A percentile compares a stretch with the other conserved stretches of the same genome.
Conservation (phyloP, 1,284 basidiomycete species). For the Ceraceosorus bombacis region DNA sequence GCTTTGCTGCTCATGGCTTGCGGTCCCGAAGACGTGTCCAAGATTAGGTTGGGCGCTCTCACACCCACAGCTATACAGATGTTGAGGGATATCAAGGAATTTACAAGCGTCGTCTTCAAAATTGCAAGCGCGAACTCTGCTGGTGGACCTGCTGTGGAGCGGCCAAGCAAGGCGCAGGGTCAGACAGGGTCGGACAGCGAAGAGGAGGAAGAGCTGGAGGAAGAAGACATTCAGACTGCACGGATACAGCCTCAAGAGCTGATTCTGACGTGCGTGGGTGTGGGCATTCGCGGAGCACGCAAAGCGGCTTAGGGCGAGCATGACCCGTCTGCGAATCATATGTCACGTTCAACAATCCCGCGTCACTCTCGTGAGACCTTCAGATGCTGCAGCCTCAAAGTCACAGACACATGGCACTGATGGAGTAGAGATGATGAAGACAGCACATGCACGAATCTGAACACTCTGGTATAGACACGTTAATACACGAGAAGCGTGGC, state of each 20-base stretch:
- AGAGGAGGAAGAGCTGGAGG: constrained; percentile 11
- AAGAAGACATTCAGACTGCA: constrained; percentile 5
- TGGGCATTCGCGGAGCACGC: constrained; percentile 32
- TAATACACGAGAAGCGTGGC: too few species aligned
- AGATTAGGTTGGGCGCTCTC: constrained; percentile 74
- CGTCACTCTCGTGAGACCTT: too few species aligned
- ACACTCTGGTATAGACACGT: too few species aligned
- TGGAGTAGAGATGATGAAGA: too few species aligned
- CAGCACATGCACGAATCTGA: too few species aligned
- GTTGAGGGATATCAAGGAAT: constrained; percentile 69
- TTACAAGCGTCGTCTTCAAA: constrained; percentile 65
- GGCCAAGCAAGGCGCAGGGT: too few species aligned
- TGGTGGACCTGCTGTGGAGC: background rate
- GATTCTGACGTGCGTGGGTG: constrained; percentile 36
- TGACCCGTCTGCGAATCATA: too few species aligned
- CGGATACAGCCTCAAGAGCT: constrained; percentile 16
- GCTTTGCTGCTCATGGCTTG: constrained; percentile 84
- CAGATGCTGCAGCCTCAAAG: too few species aligned
- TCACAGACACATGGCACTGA: too few species aligned
- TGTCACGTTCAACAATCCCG: too few species aligned
- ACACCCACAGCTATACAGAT: constrained; percentile 73
- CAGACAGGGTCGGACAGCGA: constrained; percentile 2
- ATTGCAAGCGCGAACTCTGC: constrained; percentile 29
- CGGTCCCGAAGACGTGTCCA: constrained; percentile 89
- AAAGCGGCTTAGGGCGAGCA: constrained; percentile 3